These are phyloP conservation scores for Oryza brachyantha DNA, from an alignment of 176 grass and related monocot species.

Conservation along the genomic window DNA sequence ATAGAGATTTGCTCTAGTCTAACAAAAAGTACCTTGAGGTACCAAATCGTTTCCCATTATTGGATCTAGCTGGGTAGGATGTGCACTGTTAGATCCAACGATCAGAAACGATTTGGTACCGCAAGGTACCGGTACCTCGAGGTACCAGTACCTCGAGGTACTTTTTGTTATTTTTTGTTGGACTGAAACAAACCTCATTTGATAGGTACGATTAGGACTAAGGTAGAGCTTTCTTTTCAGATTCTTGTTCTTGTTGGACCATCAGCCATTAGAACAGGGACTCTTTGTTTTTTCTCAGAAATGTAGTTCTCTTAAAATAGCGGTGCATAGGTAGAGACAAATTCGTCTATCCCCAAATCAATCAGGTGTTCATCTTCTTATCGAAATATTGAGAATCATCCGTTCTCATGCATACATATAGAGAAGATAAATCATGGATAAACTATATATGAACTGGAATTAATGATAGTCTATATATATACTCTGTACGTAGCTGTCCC, in stretches of 20 bases:
- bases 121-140: no score
- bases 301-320: neutral
- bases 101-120: no score
- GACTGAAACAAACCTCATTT: no score
- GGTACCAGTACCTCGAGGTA: no score
- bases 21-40: no score
- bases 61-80: no score
- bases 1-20: no score
- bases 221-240: neutral
- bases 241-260: constrained; percentile 10
- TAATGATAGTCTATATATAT: neutral
- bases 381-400: constrained; percentile 15
- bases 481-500: neutral
- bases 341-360: constrained; percentile 20
- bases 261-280: neutral
- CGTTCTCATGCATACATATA: neutral
- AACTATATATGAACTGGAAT: neutral
- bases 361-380: constrained; percentile 10
- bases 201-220: neutral
- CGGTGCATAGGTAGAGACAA: neutral
- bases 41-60: no score
- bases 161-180: no score
- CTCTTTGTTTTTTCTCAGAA: neutral
- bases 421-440: constrained; percentile 8
- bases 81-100: no score